Base-by-base conservation (phyloP, 2,329 filamentous ascomycete species). In the Diaporthe velutina region DNA sequence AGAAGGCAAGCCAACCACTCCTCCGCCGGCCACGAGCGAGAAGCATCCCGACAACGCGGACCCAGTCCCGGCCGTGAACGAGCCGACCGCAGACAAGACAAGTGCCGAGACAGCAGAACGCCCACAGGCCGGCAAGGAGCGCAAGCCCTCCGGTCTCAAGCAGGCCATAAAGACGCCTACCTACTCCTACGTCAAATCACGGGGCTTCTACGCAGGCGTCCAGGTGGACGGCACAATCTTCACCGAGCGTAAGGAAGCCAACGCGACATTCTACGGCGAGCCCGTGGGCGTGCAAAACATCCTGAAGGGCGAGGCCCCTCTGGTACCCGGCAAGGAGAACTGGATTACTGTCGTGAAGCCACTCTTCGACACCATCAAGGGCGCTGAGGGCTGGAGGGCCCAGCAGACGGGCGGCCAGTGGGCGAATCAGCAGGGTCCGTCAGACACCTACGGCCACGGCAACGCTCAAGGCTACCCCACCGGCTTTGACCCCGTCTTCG, bases 141-240 rank as follows among this genome's bases (percentile, higher is more conserved):
- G 78, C 72, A 78, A 77, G 57, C 78, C 78, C 22, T 81, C 78
- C 8, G 77, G 79, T 8, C 75, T 82, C 48, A 77, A 77, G 38
- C 78, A 82, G 71, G 78, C 77, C 19, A 77, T 83, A 73, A 78
- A 79, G 74, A 83, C 83, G 78, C 87, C 87, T 3, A 87, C 88
- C n/a, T 89, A 88, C 73, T 87, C 86, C 3, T 98, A 98, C 82
- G 91, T 98, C 84, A 98, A 98, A 85, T 96, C 93, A 64, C 91
- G 95, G 70, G 96, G 96, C 6, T 92, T 98, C 78, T 98, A 97
- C 80, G 95, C 94, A 1, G 95, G 95, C 40, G 90, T 98, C 1
- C 94, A 96, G 79, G 89, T 98, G 45, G 95, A 98, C 80, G 96
- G 96, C 35, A 98, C 95, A 0, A 90, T 98, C 15, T 89, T 98